These are phyloP conservation scores for Orbilia javanica DNA, from an alignment of 2,329 filamentous ascomycete genomes.

Conservation along the genomic window DNA sequence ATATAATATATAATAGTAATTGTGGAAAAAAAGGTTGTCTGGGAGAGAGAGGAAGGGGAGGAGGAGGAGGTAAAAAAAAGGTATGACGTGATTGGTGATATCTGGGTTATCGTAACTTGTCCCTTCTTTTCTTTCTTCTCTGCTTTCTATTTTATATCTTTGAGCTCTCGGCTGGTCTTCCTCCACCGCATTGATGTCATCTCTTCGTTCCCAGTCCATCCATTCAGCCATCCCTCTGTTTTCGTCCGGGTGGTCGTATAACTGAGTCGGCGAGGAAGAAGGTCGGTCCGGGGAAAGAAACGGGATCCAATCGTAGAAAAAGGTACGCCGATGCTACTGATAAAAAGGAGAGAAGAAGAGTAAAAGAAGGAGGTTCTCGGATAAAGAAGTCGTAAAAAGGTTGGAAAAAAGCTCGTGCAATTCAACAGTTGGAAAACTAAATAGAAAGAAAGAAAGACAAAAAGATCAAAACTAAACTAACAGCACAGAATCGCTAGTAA, in stretches of 20 bases:
- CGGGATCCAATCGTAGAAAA: conserved; percentile 29
- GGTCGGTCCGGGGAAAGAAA: conserved; percentile 15
- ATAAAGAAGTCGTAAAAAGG: conserved; percentile 38
- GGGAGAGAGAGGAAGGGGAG: conserved; percentile 3
- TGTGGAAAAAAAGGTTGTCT: conserved; percentile 44
- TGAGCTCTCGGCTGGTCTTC: conserved; percentile 8
- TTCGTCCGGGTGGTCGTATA: conserved; percentile 18
- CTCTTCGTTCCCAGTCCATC: neutral
- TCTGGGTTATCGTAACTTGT: conserved; percentile 38
- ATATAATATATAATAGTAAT: conserved; percentile 59
- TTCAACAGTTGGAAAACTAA: conserved; percentile 35
- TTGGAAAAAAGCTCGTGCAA: conserved; percentile 38
- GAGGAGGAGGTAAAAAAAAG: conserved; percentile 5
- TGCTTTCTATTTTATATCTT: conserved; percentile 13
- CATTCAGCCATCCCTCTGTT: neutral
- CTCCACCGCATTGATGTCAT: conserved; percentile 10
- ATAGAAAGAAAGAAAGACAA: conserved; percentile 37
- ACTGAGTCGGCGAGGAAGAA: conserved; percentile 19
- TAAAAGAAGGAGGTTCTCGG: conserved; percentile 21
- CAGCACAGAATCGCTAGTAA: conserved; percentile 55
- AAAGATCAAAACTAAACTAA: conserved; percentile 54
- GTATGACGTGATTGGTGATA: conserved; percentile 31
- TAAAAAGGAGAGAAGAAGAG: conserved; percentile 35
- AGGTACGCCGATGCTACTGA: conserved; percentile 32
- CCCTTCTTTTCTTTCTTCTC: conserved; percentile 16